Conservation (phyloP, 1,139 yeast species). For the Debaryomyces nepalensis region DNA sequence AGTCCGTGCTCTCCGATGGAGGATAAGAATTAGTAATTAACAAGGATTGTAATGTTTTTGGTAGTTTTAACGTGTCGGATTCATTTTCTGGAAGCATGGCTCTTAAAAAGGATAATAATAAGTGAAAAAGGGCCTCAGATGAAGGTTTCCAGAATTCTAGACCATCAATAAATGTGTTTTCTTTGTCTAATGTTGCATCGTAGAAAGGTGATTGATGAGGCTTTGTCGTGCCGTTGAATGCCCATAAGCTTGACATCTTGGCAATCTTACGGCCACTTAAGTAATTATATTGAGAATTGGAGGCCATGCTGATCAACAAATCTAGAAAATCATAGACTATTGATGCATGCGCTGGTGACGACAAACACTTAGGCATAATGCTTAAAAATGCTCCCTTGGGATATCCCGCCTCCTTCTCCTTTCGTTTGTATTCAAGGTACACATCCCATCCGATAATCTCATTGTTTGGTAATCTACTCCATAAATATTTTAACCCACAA, state of each 20-base stretch:
- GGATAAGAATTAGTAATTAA: conserved; percentile 70
- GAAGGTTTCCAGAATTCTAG: conserved; percentile 78
- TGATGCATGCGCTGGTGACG: conserved; percentile 86
- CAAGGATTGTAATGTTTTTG: conserved; percentile 65
- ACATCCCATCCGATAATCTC: conserved; percentile 89
- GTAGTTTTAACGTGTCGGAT: conserved; percentile 59
- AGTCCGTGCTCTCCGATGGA: conserved; percentile 48
- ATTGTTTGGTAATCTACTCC: conserved; percentile 83
- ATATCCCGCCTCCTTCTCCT: conserved; percentile 66
- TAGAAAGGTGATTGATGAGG: conserved; percentile 37
- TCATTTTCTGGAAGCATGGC: conserved; percentile 76
- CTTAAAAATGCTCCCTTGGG: conserved; percentile 78
- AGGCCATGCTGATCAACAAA: conserved; percentile 73
- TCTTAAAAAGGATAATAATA: conserved; percentile 74
- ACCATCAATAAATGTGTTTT: conserved; percentile 67
- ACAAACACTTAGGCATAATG: conserved; percentile 80
- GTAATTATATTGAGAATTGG: conserved; percentile 81
- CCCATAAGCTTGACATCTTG: conserved; percentile 89
- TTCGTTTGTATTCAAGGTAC: conserved; percentile 67
- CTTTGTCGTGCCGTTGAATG: conserved; percentile 53
- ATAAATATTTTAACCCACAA: conserved; percentile 75
- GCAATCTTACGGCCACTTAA: conserved; percentile 81
- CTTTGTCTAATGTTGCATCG: conserved; percentile 45
- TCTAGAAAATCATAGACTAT: conserved; percentile 88
- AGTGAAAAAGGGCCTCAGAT: conserved; percentile 84